Conservation (phyloP, 2,329 filamentous ascomycete species). For the Graphilbum ipis-grandicollis region DNA sequence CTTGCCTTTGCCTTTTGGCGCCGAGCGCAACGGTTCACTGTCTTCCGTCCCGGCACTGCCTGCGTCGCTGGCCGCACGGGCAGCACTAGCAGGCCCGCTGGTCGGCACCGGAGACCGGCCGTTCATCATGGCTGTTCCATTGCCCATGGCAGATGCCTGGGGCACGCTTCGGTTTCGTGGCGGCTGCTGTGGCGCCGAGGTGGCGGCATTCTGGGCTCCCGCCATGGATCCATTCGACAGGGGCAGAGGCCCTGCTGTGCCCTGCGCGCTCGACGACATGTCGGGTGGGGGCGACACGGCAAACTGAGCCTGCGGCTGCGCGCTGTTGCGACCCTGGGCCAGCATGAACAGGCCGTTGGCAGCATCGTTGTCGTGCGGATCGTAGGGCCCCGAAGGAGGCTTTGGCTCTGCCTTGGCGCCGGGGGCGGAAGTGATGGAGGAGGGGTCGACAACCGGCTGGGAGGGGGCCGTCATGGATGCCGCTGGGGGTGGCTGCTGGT, state of each 20-base stretch:
- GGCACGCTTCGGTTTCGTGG: neutral
- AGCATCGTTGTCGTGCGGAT: constrained; percentile 85
- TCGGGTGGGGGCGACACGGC: constrained; percentile 16
- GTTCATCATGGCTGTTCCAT: neutral
- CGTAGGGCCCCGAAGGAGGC: constrained; percentile 48
- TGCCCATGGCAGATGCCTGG: neutral
- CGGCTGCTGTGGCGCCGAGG: too few relatives aligned
- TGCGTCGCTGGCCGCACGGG: constrained; percentile 46
- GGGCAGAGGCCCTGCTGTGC: too few relatives aligned
- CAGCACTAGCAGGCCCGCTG: constrained; percentile 15
- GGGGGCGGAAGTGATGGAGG: constrained; percentile 19
- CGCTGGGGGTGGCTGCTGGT: constrained; percentile 13
- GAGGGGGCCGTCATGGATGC: constrained; percentile 21
- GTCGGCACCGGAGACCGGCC: neutral
- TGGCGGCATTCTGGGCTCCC: too few relatives aligned
- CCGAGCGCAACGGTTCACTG: constrained; percentile 48
- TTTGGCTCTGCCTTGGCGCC: constrained; percentile 30
- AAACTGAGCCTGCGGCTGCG: constrained; percentile 31
- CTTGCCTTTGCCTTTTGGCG: constrained; percentile 51
- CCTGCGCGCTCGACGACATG: too few relatives aligned
- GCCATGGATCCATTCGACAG: too few relatives aligned
- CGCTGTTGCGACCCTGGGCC: constrained; percentile 50
- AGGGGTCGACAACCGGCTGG: constrained; percentile 35
- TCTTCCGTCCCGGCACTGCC: constrained; percentile 58
- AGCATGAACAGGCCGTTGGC: constrained; percentile 89